Conservation (phyloP, 306 rosid genomes). For the Pachyrhizus erosus region DNA sequence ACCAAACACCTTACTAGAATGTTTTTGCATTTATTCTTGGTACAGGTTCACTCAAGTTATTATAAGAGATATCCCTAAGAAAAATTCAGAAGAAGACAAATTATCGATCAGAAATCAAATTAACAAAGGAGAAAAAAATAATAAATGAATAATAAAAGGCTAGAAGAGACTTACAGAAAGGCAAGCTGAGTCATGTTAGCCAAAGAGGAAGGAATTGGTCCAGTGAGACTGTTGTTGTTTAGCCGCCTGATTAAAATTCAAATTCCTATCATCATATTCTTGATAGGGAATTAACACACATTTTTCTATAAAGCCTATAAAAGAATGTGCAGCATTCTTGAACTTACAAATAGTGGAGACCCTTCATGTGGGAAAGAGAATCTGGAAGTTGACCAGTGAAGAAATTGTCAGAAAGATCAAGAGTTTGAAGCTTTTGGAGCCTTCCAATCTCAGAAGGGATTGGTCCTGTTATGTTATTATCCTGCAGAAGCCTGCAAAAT, state of each 20-base stretch:
- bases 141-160: constrained; percentile 17
- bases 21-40: constrained; percentile 76
- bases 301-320: background rate
- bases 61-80: constrained; percentile 80
- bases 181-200: constrained; percentile 78
- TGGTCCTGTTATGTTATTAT: constrained; percentile 78
- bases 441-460: constrained; percentile 81
- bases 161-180: constrained; percentile 68
- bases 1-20: constrained; percentile 69
- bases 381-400: constrained; percentile 80
- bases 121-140: background rate
- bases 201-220: constrained; percentile 81
- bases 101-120: constrained; percentile 18
- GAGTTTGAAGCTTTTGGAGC: constrained; percentile 77
- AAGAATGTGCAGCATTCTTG: background rate
- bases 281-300: background rate
- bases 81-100: constrained; percentile 35
- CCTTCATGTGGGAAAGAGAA: constrained; percentile 65
- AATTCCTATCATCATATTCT: constrained; percentile 45
- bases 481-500: constrained; percentile 72
- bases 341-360: constrained; percentile 86
- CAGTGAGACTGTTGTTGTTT: constrained; percentile 79
- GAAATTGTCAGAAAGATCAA: constrained; percentile 86
- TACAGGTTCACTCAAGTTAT: constrained; percentile 85
- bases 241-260: constrained; percentile 72